Percentiles rank a stretch among this genome's conserved stretches.
Evolutionary conservation across 306 rosid species (phyloP).

Genomic region (Pueraria montana): DNA sequence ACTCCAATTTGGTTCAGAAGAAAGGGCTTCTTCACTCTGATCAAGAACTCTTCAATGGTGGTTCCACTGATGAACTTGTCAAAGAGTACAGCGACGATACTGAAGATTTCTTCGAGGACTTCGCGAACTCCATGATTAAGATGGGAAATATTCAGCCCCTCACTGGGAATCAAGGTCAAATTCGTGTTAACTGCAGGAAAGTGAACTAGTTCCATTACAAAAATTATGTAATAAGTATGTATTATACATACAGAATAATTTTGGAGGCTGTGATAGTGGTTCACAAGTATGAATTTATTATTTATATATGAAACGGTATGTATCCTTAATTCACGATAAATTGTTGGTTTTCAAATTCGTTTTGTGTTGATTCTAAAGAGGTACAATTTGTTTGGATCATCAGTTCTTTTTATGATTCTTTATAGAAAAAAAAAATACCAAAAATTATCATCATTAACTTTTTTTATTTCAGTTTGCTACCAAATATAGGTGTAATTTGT

Average conservation of each 20-base stretch:
- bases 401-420: too few relatives aligned
- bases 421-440: too few relatives aligned
- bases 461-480: too few relatives aligned
- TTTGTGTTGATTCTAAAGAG: too few relatives aligned
- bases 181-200: slow-evolving; percentile 58
- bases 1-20: slow-evolving; percentile 27
- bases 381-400: too few relatives aligned
- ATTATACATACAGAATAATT: background rate
- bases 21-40: slow-evolving; percentile 63
- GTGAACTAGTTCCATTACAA: slow-evolving; percentile 38
- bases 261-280: too few relatives aligned
- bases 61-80: slow-evolving; percentile 47
- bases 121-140: slow-evolving; percentile 56
- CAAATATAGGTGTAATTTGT: too few relatives aligned
- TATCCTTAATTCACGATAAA: too few relatives aligned
- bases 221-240: background rate
- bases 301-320: too few relatives aligned
- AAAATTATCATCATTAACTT: too few relatives aligned
- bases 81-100: slow-evolving; percentile 37
- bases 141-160: slow-evolving; percentile 67
- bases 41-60: slow-evolving; percentile 54
- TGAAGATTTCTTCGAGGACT: slow-evolving; percentile 38
- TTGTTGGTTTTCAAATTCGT: too few relatives aligned
- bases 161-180: slow-evolving; percentile 51
- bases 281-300: background rate